Evolutionary conservation across 1,284 basidiomycete genomes (phyloP), one percentile per base, ranked within the genome.

Genomic region (Trichosporon asahii): DNA sequence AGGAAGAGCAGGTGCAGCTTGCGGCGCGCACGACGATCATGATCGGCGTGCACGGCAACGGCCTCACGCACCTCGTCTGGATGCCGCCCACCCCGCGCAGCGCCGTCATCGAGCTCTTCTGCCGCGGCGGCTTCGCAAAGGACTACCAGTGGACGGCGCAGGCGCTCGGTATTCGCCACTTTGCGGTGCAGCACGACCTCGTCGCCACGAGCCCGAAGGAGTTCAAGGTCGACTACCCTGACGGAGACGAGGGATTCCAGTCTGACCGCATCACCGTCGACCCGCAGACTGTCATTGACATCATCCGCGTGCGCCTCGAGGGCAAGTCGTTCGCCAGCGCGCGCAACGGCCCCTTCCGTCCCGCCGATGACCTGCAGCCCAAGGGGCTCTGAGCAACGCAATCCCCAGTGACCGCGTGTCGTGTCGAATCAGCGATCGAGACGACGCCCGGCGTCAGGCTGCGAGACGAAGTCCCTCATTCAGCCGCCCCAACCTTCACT

Each of bases 281-380:
- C 72, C 78, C 95, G 91, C 80, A 96, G 87, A 31, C 94, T 90
- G 83, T 95, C 91, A 73, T 91, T 87, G 84, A 96, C 94, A 74
- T 92, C 88, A 79, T 87, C 89, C 79, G 98, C 86, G 84, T 98
- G 91, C 66, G 90, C 86, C 84, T 99, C 93, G 73, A 93, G 90
- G 21, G 95, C 92, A 6, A 27, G 31, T 33, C 31, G 31, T 33
- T 33, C 31, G 11, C 7, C 31, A 33, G 31, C 31, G 31, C 31
- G 31, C 31, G 31, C 31, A 33, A 33, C 31, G 31, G 31, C 31
- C 31, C 31, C 7, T 33, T 33, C 31, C 31, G 31, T 8, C 6
- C 31, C 31, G 6, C 31, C 11, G 31, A 33, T 9, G 31, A 33
- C 31, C 7, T 33, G 6, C 31, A 6, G 6, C 31, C 31, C 31